Conservation (phyloP, 768 basidiomycete genomes). For the Rhodotorula graminis region DNA sequence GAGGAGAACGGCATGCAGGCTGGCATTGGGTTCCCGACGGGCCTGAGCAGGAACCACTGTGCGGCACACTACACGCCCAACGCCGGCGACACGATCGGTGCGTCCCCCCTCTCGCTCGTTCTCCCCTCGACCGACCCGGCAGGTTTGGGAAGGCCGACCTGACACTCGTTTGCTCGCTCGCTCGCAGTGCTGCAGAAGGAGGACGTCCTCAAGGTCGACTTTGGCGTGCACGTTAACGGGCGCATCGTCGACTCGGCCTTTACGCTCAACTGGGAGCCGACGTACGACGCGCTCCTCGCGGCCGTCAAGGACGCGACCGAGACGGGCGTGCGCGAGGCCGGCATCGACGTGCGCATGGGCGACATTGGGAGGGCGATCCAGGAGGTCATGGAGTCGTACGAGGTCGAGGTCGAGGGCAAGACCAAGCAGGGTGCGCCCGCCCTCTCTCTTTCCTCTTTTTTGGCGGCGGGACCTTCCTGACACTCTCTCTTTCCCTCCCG, state of each 20-base stretch:
- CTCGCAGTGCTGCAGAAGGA: conserved; percentile 66
- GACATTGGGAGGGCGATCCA: conserved; percentile 89
- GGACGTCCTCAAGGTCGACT: conserved; percentile 93
- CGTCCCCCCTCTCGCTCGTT: background rate
- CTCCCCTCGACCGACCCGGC: no score
- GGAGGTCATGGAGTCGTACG: conserved; percentile 98
- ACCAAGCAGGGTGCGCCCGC: conserved; percentile 38
- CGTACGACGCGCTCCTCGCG: conserved; percentile 79
- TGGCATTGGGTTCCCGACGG: conserved; percentile 95
- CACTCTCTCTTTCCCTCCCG: background rate
- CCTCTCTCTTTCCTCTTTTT: background rate
- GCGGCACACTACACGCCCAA: conserved; percentile 97
- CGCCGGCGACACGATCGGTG: conserved; percentile 53
- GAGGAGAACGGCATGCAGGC: conserved; percentile 76
- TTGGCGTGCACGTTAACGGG: conserved; percentile 97
- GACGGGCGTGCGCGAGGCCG: conserved; percentile 86
- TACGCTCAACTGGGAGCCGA: conserved; percentile 78
- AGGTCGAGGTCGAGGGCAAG: conserved; percentile 85
- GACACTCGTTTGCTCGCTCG: background rate
- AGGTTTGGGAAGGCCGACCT: background rate
- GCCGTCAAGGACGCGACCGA: conserved; percentile 93
- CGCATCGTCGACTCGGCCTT: conserved; percentile 93
- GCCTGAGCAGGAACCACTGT: conserved; percentile 84
- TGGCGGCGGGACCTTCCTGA: background rate
- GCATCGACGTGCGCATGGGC: conserved; percentile 88